A percentile compares a stretch with the other conserved stretches of the same genome.
Conservation (phyloP, 2,329 filamentous ascomycete species). For the Aspergillus piperis region DNA sequence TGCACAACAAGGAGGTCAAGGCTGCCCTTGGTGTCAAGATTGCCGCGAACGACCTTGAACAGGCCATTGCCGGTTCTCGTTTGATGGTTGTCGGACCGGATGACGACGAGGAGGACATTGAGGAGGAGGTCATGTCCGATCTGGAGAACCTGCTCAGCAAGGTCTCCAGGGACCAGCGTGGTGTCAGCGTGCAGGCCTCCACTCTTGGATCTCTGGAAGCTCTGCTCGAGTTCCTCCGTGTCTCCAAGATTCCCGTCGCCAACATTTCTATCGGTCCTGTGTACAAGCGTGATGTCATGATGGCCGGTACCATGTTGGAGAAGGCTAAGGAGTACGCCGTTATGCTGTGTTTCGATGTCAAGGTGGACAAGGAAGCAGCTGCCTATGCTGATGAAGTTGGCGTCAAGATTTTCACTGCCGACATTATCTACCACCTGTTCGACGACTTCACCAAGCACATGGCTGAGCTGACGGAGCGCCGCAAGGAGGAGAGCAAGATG, state of each 20-base stretch:
- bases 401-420: constrained; percentile 96
- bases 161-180: constrained; percentile 87
- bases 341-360: constrained; percentile 99
- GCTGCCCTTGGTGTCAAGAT: constrained; percentile 99
- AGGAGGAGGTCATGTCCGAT: constrained; percentile 95
- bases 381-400: constrained; percentile 89
- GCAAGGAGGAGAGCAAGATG: constrained; percentile 95
- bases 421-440: constrained; percentile 99
- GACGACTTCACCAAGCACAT: constrained; percentile 96
- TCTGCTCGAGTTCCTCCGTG: constrained; percentile 90
- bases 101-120: constrained; percentile 94
- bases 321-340: constrained; percentile 94
- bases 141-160: constrained; percentile 86
- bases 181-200: constrained; percentile 95
- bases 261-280: constrained; percentile 98
- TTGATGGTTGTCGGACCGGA: constrained; percentile 91
- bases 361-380: constrained; percentile 94
- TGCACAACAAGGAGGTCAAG: constrained; percentile 99
- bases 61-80: constrained; percentile 93
- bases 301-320: constrained; percentile 90
- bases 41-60: constrained; percentile 90
- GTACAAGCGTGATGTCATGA: constrained; percentile 97
- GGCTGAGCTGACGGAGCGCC: constrained; percentile 79
- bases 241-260: constrained; percentile 94
- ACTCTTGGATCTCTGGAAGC: constrained; percentile 97